Conservation (phyloP, 192 early-diverging fungal genomes). For the Gorgonomyces haynaldii region DNA sequence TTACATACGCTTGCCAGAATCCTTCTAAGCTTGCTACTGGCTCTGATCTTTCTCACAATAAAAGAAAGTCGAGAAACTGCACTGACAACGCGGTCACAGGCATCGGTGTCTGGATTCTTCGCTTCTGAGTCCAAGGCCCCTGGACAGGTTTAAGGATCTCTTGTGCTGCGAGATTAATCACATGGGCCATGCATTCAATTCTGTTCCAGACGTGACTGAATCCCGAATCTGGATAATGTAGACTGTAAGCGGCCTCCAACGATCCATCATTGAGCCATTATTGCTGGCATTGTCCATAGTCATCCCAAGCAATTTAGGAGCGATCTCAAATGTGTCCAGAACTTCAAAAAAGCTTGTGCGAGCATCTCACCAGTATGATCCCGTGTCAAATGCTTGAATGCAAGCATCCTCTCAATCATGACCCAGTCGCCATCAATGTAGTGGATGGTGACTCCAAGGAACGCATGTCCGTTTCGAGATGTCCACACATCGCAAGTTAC, state of each 20-base stretch:
- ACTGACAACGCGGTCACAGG: too few species aligned
- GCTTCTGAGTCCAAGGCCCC: too few species aligned
- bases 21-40: background rate
- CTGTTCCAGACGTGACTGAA: background rate
- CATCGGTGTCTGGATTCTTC: too few species aligned
- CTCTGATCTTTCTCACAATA: background rate
- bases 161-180: conserved; percentile 3
- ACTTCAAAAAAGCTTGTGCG: conserved; percentile 1
- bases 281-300: conserved; percentile 5
- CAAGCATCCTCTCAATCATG: background rate
- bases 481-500: conserved; percentile 3
- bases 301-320: background rate
- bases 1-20: background rate
- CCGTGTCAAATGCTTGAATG: background rate
- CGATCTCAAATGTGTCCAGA: background rate
- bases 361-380: background rate
- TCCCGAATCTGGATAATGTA: background rate
- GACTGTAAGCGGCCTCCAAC: background rate
- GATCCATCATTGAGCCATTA: background rate
- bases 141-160: conserved; percentile 2
- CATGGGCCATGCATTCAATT: conserved; percentile 7
- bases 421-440: conserved; percentile 1
- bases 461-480: background rate
- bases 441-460: conserved; percentile 1
- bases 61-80: too few species aligned